Conservation (phyloP, 2,329 filamentous ascomycete species). For the Aspergillus neoniger region DNA sequence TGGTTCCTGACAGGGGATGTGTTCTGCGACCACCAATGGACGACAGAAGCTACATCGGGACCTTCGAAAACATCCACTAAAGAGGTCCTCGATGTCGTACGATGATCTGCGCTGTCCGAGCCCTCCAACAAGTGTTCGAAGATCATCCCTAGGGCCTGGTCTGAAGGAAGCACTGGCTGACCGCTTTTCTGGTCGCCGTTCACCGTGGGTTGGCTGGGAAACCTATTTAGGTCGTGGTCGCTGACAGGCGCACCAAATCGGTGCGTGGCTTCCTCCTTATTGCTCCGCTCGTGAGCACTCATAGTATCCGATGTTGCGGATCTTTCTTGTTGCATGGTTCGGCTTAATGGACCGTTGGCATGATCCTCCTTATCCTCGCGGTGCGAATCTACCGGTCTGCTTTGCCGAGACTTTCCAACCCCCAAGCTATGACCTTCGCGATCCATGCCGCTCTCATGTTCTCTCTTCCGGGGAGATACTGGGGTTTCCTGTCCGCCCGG, state of each 20-base stretch:
- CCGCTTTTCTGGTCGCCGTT: constrained; percentile 19
- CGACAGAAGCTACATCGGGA: constrained; percentile 24
- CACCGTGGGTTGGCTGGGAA: constrained; percentile 4
- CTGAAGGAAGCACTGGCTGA: constrained; percentile 15
- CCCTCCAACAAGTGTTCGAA: constrained; percentile 20
- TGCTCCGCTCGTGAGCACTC: neutral
- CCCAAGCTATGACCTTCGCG: neutral
- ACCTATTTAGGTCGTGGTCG: constrained; percentile 1
- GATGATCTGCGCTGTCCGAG: constrained; percentile 11
- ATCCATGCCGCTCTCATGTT: neutral
- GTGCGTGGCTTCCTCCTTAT: neutral
- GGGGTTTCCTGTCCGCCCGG: neutral
- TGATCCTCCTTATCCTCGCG: neutral
- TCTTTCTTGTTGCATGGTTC: neutral
- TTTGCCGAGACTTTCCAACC: neutral
- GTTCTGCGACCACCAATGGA: constrained; percentile 29
- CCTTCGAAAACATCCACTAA: constrained; percentile 35
- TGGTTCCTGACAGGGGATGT: constrained; percentile 24
- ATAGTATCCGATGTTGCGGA: neutral
- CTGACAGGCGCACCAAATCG: constrained; percentile 1
- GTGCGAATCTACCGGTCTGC: neutral
- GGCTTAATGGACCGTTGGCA: neutral
- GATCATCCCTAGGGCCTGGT: constrained; percentile 24
- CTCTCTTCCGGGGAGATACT: neutral
- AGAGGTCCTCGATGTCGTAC: constrained; percentile 23